Conservation (phyloP, 148 eudicot species). For the Rhododendron vialii region DNA sequence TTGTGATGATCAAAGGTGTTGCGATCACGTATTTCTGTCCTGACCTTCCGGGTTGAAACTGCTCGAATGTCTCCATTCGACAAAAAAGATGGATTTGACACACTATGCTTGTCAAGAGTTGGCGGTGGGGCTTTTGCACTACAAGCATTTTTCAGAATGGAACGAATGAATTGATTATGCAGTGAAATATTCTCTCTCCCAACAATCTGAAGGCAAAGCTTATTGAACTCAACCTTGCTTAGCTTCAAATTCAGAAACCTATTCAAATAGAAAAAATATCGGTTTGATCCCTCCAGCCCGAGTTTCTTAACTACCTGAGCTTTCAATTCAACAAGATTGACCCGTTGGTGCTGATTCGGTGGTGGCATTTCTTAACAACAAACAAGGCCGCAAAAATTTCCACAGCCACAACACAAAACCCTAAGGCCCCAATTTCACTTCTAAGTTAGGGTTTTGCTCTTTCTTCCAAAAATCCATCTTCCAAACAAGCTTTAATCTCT, state of each 20-base stretch:
- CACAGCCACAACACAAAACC: conserved; percentile 9
- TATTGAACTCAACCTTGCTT: conserved; percentile 50
- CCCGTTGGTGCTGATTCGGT: conserved; percentile 35
- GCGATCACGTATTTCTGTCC: conserved; percentile 26
- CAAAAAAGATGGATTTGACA: conserved; percentile 26
- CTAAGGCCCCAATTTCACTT: conserved; percentile 12
- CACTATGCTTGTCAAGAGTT: conserved; percentile 28
- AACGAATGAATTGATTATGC: conserved; percentile 56
- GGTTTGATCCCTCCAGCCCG: conserved; percentile 50
- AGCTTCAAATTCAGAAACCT: conserved; percentile 46
- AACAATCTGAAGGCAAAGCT: conserved; percentile 40
- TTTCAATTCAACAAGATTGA: conserved; percentile 49
- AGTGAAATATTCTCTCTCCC: conserved; percentile 62
- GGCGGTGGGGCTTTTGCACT: conserved; percentile 46
- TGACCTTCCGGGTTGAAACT: conserved; percentile 28
- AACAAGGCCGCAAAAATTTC: conserved; percentile 4
- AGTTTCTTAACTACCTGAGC: conserved; percentile 45
- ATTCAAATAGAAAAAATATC: conserved; percentile 43
- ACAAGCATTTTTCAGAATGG: conserved; percentile 59
- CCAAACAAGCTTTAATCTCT: conserved; percentile 22
- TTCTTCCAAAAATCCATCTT: conserved; percentile 24
- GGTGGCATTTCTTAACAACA: conserved; percentile 43
- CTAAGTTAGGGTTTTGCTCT: conserved; percentile 33
- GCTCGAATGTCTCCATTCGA: conserved; percentile 47
- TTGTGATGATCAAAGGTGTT: conserved; percentile 28